Percentiles rank a stretch among this genome's conserved stretches.
Evolutionary conservation across 1,284 basidiomycete genomes (phyloP).

Genomic region (Vanrija sp.): DNA sequence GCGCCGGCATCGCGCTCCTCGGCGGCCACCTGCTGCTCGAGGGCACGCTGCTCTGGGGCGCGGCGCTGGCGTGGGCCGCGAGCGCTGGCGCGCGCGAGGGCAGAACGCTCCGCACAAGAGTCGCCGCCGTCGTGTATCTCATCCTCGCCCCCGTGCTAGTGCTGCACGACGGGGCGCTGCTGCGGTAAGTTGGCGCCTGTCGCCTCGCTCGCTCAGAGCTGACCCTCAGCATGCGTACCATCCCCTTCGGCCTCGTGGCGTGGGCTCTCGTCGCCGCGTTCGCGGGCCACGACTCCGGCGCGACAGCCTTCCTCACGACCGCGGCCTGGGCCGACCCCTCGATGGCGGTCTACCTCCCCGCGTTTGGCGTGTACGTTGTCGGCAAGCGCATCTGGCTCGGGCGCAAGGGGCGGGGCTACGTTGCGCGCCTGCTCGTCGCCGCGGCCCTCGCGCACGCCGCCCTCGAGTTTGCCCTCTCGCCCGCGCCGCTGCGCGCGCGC

Average conservation of each 20-base stretch:
- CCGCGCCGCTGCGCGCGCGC: constrained; percentile 9
- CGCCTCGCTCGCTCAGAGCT: background rate
- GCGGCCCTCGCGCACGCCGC: background rate
- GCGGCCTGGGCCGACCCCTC: constrained; percentile 1
- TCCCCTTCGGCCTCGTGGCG: constrained; percentile 10
- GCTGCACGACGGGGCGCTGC: constrained; percentile 5
- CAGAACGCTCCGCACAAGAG: constrained; percentile 12
- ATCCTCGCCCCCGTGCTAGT: constrained; percentile 7
- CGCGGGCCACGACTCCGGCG: constrained; percentile 9
- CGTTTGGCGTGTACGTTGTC: constrained; percentile 12
- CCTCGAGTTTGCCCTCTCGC: constrained; percentile 1
- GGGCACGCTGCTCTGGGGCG: constrained; percentile 10
- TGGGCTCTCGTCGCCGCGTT: constrained; percentile 14
- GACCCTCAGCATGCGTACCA: constrained; percentile 10
- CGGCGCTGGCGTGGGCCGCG: constrained; percentile 10
- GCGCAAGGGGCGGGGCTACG: constrained; percentile 7
- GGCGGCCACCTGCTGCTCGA: constrained; percentile 6
- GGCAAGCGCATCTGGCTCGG: constrained; percentile 20
- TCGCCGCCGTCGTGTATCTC: constrained; percentile 13
- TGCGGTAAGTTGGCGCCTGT: constrained; percentile 5
- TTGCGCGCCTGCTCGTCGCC: constrained; percentile 3
- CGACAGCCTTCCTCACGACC: constrained; percentile 6
- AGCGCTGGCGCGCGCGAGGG: constrained; percentile 16
- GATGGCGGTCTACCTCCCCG: constrained; percentile 7
- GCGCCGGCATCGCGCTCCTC: background rate